Percentiles rank a stretch among this genome's conserved stretches.
Conservation (phyloP, 2,329 filamentous ascomycete species). For the Aspergillus neoniger region DNA sequence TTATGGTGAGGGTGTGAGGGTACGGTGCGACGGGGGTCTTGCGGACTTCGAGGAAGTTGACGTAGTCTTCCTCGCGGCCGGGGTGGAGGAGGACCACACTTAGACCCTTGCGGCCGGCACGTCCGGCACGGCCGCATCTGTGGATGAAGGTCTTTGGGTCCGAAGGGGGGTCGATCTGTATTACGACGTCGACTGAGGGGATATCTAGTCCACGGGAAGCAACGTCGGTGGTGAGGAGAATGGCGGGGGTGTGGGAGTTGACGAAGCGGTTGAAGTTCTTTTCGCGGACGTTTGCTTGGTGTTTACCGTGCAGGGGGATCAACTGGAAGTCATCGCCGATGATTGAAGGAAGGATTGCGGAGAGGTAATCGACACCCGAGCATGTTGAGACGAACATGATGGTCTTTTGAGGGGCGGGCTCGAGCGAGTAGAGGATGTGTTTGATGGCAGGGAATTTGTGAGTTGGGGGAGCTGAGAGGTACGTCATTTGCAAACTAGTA, state of each 20-base stretch:
- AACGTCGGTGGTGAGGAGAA: conserved; percentile 90
- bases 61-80: conserved; percentile 84
- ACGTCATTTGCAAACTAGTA: conserved; percentile 78
- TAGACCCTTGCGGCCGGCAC: conserved; percentile 70
- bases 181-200: conserved; percentile 84
- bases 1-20: conserved; percentile 59
- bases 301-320: conserved; percentile 87
- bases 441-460: conserved; percentile 77
- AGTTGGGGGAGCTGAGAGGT: conserved; percentile 71
- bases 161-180: conserved; percentile 81
- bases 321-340: conserved; percentile 69
- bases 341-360: conserved; percentile 72
- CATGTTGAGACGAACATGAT: conserved; percentile 95
- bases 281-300: conserved; percentile 80
- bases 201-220: conserved; percentile 90
- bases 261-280: conserved; percentile 85
- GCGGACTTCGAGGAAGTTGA: conserved; percentile 80
- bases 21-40: conserved; percentile 78
- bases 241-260: conserved; percentile 70
- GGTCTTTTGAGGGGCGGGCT: conserved; percentile 76
- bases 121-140: conserved; percentile 63
- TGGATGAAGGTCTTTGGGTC: conserved; percentile 84
- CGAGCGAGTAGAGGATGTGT: conserved; percentile 67
- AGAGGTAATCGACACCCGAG: conserved; percentile 92
- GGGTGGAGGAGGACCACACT: conserved; percentile 84